A percentile compares a stretch with the other conserved stretches of the same genome.
These are phyloP conservation scores for Colletotrichum somersetense DNA, from an alignment of 2,329 filamentous ascomycete genomes.

Conservation along the genomic window DNA sequence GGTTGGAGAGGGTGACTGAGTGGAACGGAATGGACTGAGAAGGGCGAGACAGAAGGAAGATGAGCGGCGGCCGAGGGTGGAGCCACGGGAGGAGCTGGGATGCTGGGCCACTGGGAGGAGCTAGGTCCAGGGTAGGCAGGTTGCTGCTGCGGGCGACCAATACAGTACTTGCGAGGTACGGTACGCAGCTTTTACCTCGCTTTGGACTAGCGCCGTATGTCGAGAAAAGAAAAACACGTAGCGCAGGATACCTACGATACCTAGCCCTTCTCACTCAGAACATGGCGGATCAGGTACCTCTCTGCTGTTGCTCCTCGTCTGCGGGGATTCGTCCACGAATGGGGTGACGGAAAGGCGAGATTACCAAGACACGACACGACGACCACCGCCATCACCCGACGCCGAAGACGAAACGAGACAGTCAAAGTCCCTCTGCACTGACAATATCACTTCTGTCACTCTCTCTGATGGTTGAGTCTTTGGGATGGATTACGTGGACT, in stretches of 20 bases:
- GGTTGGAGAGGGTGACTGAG: slow-evolving; percentile 34
- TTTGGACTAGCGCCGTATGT: slow-evolving; percentile 8
- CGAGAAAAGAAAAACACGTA: not conserved
- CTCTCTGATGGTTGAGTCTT: not conserved
- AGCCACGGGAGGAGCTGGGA: slow-evolving; percentile 41
- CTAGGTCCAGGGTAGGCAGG: slow-evolving; percentile 37
- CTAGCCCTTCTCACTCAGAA: not conserved
- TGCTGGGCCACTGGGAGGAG: slow-evolving; percentile 17
- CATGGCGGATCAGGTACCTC: not conserved
- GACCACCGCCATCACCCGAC: not conserved
- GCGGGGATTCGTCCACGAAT: slow-evolving; percentile 20
- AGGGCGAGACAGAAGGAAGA: slow-evolving; percentile 40
- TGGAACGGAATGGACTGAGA: slow-evolving; percentile 36
- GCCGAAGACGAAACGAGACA: slow-evolving; percentile 11
- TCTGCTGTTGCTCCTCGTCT: not conserved
- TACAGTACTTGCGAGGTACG: slow-evolving; percentile 32
- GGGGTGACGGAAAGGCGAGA: slow-evolving; percentile 25
- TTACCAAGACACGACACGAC: slow-evolving; percentile 36
- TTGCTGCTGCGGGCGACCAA: not conserved
- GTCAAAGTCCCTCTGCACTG: not conserved
- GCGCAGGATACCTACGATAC: not conserved
- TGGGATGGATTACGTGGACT: not conserved
- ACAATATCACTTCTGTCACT: not conserved
- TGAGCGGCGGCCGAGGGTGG: slow-evolving; percentile 33
- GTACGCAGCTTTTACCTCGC: slow-evolving; percentile 25